Evolutionary conservation across 1,284 basidiomycete species (phyloP).

Genomic region (Mycosarcoma maydis): DNA sequence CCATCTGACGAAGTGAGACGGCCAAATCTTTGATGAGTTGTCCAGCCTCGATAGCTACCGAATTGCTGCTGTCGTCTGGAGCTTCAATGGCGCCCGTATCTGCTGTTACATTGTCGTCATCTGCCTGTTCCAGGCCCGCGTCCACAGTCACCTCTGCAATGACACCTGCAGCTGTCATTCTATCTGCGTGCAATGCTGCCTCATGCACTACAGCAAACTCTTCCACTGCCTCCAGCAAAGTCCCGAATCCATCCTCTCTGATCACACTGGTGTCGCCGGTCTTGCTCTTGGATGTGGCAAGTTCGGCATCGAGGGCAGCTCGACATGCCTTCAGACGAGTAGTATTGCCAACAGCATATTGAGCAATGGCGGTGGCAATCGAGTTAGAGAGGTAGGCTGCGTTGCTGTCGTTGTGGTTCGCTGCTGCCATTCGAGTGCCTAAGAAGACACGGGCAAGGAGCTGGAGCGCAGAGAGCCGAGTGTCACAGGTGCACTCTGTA

Average conservation of each 20-base stretch:
- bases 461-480: conserved; percentile 6
- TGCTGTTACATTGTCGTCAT: neutral
- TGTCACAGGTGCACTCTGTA: conserved; percentile 13
- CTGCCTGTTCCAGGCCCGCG: conserved; percentile 69
- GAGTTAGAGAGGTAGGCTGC: conserved; percentile 49
- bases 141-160: conserved; percentile 76
- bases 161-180: conserved; percentile 79
- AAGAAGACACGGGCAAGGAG: conserved; percentile 32
- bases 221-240: conserved; percentile 40
- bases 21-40: conserved; percentile 47
- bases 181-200: conserved; percentile 18
- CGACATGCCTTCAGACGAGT: conserved; percentile 5
- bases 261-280: neutral
- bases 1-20: conserved; percentile 24
- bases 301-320: conserved; percentile 13
- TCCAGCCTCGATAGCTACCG: conserved; percentile 32
- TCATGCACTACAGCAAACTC: conserved; percentile 41
- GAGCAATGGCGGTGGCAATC: conserved; percentile 43
- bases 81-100: neutral
- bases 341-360: conserved; percentile 31
- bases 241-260: conserved; percentile 13
- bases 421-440: conserved; percentile 23
- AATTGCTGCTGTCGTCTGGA: conserved; percentile 1
- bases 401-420: conserved; percentile 23
- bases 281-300: conserved; percentile 3